Percentiles rank a stretch among this genome's conserved stretches.
Conservation (phyloP, 2,329 filamentous ascomycete species). For the Bisporella sp. region DNA sequence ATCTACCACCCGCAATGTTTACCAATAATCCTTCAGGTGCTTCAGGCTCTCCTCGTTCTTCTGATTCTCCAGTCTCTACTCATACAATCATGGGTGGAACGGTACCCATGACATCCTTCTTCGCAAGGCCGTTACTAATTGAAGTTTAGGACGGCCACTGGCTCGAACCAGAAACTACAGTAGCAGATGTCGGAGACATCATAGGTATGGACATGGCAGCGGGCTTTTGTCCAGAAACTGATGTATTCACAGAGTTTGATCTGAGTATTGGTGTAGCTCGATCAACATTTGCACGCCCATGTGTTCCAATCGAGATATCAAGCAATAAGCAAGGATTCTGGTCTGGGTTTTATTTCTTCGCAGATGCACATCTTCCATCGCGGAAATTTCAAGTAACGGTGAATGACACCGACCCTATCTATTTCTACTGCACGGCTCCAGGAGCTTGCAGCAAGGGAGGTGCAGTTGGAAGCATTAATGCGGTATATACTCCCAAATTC, state of each 20-base stretch:
- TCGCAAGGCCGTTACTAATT: not conserved
- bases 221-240: conserved; percentile 51
- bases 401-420: conserved; percentile 57
- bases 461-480: conserved; percentile 55
- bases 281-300: conserved; percentile 49
- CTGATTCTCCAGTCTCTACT: too few species aligned
- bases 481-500: too few species aligned
- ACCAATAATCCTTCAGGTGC: too few species aligned
- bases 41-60: too few species aligned
- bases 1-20: too few species aligned
- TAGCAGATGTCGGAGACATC: not conserved
- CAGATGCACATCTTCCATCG: conserved; percentile 23
- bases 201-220: not conserved
- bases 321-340: conserved; percentile 44
- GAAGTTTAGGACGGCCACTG: not conserved
- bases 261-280: conserved; percentile 49
- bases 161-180: not conserved
- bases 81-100: not conserved
- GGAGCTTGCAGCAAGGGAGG: conserved; percentile 54
- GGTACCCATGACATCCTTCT: not conserved
- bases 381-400: conserved; percentile 36
- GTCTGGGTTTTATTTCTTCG: conserved; percentile 33
- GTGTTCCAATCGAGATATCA: conserved; percentile 53
- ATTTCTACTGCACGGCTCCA: conserved; percentile 64
- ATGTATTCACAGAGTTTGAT: too few species aligned